Percentiles rank a stretch among this genome's conserved stretches.
Evolutionary conservation across 2,329 filamentous ascomycete species (phyloP).

Genomic region (Trichoderma citrinoviride): DNA sequence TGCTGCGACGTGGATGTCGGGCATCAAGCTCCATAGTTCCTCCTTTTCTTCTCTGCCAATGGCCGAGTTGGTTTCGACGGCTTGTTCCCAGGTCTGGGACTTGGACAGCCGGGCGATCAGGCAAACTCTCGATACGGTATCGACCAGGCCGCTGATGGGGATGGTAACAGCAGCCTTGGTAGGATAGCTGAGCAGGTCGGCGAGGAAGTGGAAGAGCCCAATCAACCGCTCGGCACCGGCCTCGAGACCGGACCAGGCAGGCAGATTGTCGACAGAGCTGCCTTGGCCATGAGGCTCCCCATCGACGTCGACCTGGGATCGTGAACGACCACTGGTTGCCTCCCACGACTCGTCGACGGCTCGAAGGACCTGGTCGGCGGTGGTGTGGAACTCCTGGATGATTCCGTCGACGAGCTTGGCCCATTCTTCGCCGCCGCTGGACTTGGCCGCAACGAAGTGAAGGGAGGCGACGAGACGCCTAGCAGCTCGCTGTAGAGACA

Average conservation of each 20-base stretch:
- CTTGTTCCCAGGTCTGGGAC: slow-evolving; percentile 47
- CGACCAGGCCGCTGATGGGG: slow-evolving; percentile 64
- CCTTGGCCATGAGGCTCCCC: slow-evolving; percentile 49
- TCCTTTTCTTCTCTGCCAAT: slow-evolving; percentile 80
- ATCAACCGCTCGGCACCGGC: slow-evolving; percentile 68
- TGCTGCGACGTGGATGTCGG: slow-evolving; percentile 70
- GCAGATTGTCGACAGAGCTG: slow-evolving; percentile 51
- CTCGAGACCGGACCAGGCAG: slow-evolving; percentile 70
- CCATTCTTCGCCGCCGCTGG: slow-evolving; percentile 76
- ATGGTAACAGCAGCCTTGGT: slow-evolving; percentile 66
- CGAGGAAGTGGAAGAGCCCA: slow-evolving; percentile 63
- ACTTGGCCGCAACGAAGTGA: slow-evolving; percentile 78
- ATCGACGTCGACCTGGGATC: slow-evolving; percentile 44
- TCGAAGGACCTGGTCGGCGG: slow-evolving; percentile 74
- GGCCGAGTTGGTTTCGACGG: slow-evolving; percentile 65
- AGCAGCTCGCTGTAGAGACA: slow-evolving; percentile 54
- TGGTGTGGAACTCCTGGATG: slow-evolving; percentile 64
- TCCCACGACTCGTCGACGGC: slow-evolving; percentile 81
- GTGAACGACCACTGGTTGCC: slow-evolving; percentile 53
- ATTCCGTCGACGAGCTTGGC: slow-evolving; percentile 60
- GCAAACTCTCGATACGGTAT: slow-evolving; percentile 67
- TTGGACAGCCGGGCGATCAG: slow-evolving; percentile 58
- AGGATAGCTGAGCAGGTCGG: slow-evolving; percentile 58
- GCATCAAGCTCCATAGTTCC: slow-evolving; percentile 69
- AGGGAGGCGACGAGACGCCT: slow-evolving; percentile 67